Evolutionary conservation across 2,329 filamentous ascomycete genomes (phyloP).

Genomic region (Metarhizium humberi): DNA sequence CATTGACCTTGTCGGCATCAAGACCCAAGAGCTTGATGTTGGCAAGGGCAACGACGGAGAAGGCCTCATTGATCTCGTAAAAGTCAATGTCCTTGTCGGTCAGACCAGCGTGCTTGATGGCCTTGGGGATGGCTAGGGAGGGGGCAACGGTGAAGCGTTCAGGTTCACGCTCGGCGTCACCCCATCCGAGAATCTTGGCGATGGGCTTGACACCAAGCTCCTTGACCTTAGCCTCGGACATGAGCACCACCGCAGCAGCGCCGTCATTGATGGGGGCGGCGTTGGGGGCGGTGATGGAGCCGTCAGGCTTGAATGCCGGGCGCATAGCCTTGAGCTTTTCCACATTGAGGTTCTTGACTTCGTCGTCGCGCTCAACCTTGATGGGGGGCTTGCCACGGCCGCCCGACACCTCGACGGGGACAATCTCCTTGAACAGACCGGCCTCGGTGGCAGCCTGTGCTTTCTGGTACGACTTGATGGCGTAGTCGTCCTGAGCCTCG

Average conservation of each 20-base stretch:
- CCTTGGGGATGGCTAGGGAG: slow-evolving; percentile 91
- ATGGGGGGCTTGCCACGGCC: slow-evolving; percentile 83
- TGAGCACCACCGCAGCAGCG: slow-evolving; percentile 82
- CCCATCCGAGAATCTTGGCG: slow-evolving; percentile 96
- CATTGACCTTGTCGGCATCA: slow-evolving; percentile 78
- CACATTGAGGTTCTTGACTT: slow-evolving; percentile 87
- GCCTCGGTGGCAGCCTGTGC: slow-evolving; percentile 77
- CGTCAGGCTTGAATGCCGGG: slow-evolving; percentile 71
- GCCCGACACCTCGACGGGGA: slow-evolving; percentile 77
- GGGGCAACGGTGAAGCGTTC: slow-evolving; percentile 95
- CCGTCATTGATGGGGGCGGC: slow-evolving; percentile 95
- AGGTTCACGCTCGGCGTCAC: slow-evolving; percentile 82
- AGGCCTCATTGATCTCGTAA: slow-evolving; percentile 99
- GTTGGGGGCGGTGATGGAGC: slow-evolving; percentile 92
- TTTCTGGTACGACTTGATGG: slow-evolving; percentile 90
- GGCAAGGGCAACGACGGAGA: slow-evolving; percentile 90
- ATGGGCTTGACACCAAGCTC: slow-evolving; percentile 84
- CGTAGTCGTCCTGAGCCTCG: slow-evolving; percentile 89
- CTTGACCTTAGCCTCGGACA: slow-evolving; percentile 90
- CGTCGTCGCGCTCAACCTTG: slow-evolving; percentile 77
- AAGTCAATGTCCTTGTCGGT: slow-evolving; percentile 71
- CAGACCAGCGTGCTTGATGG: slow-evolving; percentile 86
- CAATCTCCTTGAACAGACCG: slow-evolving; percentile 82
- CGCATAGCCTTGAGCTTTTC: slow-evolving; percentile 80
- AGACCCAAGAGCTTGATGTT: slow-evolving; percentile 89